Evolutionary conservation across 2,329 filamentous ascomycete genomes (phyloP), one percentile per base, ranked within the genome.

Genomic region (Scytalidium lignicola): DNA sequence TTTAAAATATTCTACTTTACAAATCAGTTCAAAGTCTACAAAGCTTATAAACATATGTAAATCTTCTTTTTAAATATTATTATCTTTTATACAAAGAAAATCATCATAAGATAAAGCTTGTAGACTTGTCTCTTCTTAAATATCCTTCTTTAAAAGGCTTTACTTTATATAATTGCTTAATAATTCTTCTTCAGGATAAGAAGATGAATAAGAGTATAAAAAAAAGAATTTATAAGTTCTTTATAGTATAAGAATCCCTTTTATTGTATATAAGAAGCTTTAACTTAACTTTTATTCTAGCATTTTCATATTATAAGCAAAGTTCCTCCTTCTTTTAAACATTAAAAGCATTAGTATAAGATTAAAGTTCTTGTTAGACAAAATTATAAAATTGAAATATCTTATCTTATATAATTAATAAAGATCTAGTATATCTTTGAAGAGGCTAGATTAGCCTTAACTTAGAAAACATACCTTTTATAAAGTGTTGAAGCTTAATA

Each of bases 181-280:
- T 51, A 7, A 44, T 32, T 43, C 49, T 51, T 6, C 40, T 51
- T 3, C 22, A 42, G 19, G 44, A 51, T 18, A 39, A 44, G 29
- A 51, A 47, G 44, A 23, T 47, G 17, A 51, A 51, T 23, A 51
- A 51, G 49, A 44, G 41, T 18, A 44, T 28, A 18, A 15, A 28
- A n/a, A n/a, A 51, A 51, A 41, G 49, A 51, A 41, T 51, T 51
- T 18, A 43, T 43, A 15, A 41, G 42, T 28, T 3, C 47, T 13
- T 19, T 49, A 5, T 26, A 26, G 3, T 41, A 49, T 19, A 49
- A 26, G 6, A 19, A 50, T n/a, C 41, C 41, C 41, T 6, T 43
- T 6, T 47, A 46, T 17, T 50, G 41, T 23, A 46, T 17, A 3
- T 6, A 50, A 18, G 43, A 43, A 8, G 32, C 44, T 22, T 42